Evolutionary conservation across 495 filamentous ascomycete species (phyloP).

Genomic region (Trichocladium antarcticum): DNA sequence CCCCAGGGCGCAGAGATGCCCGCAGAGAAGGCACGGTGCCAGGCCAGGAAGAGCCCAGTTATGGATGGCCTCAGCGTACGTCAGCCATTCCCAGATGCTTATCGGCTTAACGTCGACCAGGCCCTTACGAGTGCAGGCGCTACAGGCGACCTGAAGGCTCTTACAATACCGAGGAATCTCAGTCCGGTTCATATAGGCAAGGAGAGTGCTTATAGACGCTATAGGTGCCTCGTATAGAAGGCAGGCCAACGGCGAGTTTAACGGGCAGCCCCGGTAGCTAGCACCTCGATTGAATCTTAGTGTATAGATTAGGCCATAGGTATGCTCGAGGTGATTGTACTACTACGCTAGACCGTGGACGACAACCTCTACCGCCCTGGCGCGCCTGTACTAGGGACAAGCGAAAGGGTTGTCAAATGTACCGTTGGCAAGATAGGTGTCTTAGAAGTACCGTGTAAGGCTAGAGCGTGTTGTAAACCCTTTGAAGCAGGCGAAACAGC

Average conservation of each 20-base stretch:
- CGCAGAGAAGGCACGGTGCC: slow-evolving; percentile 2
- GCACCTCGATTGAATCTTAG: slow-evolving; percentile 8
- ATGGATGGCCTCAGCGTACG: slow-evolving; percentile 1
- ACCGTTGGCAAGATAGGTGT: slow-evolving; percentile 5
- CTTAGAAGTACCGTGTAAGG: slow-evolving; percentile 6
- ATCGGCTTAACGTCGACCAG: slow-evolving; percentile 3
- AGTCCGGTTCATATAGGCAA: slow-evolving; percentile 5
- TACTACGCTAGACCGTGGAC: slow-evolving; percentile 3
- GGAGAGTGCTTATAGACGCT: slow-evolving; percentile 6
- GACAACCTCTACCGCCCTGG: slow-evolving; percentile 5
- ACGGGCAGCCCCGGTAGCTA: neutral
- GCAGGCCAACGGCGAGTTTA: neutral
- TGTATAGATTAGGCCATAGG: slow-evolving; percentile 8
- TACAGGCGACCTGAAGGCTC: slow-evolving; percentile 1
- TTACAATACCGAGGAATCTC: slow-evolving; percentile 7
- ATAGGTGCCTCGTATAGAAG: slow-evolving; percentile 7
- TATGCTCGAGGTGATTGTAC: slow-evolving; percentile 7
- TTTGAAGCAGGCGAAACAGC: slow-evolving; percentile 7
- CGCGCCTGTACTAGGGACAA: slow-evolving; percentile 3
- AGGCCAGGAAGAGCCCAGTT: neutral
- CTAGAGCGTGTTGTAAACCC: slow-evolving; percentile 1
- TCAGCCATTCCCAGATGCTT: slow-evolving; percentile 10
- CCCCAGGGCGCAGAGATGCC: slow-evolving; percentile 7
- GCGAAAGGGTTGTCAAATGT: slow-evolving; percentile 6
- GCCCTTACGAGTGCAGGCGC: slow-evolving; percentile 8